phyloP scores from a whole-genome alignment of 768 basidiomycete genomes.

The Termitomyces eurrhizus region DNA sequence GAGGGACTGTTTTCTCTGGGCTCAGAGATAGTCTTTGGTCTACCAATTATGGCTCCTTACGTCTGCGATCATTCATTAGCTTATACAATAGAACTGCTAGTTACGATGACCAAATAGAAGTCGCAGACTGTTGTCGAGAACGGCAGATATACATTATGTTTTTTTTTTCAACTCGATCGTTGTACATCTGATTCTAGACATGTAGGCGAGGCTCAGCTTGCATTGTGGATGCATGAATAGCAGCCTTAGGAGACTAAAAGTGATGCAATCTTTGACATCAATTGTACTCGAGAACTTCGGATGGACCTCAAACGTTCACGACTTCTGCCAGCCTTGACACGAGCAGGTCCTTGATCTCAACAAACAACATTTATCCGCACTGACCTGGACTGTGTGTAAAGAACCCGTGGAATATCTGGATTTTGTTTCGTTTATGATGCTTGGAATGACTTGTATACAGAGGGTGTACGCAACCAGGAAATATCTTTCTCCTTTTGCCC shows the following conservation, averaged over 20 bases:
- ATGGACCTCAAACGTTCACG: slow-evolving; percentile 26
- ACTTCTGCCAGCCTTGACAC: slow-evolving; percentile 18
- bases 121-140: slow-evolving; percentile 34
- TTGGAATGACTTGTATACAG: background rate
- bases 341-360: slow-evolving; percentile 25
- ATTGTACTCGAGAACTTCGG: slow-evolving; percentile 20
- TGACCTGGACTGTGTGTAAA: slow-evolving; percentile 37
- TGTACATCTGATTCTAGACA: background rate
- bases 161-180: background rate
- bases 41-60: slow-evolving; percentile 2
- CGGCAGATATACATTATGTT: slow-evolving; percentile 1
- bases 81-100: slow-evolving; percentile 13
- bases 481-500: slow-evolving; percentile 9
- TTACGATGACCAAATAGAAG: slow-evolving; percentile 19
- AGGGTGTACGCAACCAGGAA: slow-evolving; percentile 10
- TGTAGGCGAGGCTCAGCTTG: slow-evolving; percentile 8
- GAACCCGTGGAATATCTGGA: slow-evolving; percentile 11
- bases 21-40: background rate
- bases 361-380: slow-evolving; percentile 34
- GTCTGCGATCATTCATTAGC: background rate
- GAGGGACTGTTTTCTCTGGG: slow-evolving; percentile 13
- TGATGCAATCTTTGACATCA: slow-evolving; percentile 11
- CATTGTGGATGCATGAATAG: slow-evolving; percentile 13
- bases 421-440: slow-evolving; percentile 13
- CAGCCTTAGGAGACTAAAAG: slow-evolving; percentile 7